These are phyloP conservation scores for Sisymbrium altissimum DNA, from an alignment of 345 rosid species.

Conservation along the genomic window DNA sequence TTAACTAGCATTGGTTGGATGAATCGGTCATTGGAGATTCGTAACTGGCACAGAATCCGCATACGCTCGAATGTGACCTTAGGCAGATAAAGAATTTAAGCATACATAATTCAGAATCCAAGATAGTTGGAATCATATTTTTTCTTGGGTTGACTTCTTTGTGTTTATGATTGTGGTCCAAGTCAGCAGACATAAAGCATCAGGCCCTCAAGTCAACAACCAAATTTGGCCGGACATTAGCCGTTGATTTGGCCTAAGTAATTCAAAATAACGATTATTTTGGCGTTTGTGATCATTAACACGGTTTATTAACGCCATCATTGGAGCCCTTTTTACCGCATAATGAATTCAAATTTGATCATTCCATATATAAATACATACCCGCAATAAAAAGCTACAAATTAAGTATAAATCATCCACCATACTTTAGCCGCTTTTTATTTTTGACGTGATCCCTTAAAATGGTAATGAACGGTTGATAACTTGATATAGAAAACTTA, in stretches of 20 bases:
- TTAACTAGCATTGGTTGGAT: neutral
- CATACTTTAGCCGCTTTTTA: neutral
- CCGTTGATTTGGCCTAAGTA: conserved; percentile 25
- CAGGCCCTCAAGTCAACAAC: conserved; percentile 7
- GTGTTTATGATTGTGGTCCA: conserved; percentile 9
- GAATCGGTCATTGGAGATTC: neutral
- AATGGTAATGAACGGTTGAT: conserved; percentile 6
- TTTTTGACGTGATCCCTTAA: neutral
- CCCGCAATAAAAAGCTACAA: neutral
- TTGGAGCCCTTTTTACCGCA: conserved; percentile 7
- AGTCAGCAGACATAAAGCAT: neutral
- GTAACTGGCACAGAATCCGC: neutral
- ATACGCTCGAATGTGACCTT: neutral
- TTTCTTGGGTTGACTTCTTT: neutral
- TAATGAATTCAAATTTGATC: neutral
- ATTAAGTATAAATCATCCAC: neutral
- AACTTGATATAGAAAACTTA: neutral
- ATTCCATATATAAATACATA: neutral
- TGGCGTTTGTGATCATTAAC: conserved; percentile 15
- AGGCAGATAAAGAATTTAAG: neutral
- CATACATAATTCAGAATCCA: neutral
- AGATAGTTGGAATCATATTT: neutral
- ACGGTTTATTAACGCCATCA: conserved; percentile 4
- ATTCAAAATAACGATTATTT: neutral
- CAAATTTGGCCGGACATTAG: neutral